These are phyloP conservation scores for Linum tenue DNA, from an alignment of 345 rosid genomes.

Conservation along the genomic window DNA sequence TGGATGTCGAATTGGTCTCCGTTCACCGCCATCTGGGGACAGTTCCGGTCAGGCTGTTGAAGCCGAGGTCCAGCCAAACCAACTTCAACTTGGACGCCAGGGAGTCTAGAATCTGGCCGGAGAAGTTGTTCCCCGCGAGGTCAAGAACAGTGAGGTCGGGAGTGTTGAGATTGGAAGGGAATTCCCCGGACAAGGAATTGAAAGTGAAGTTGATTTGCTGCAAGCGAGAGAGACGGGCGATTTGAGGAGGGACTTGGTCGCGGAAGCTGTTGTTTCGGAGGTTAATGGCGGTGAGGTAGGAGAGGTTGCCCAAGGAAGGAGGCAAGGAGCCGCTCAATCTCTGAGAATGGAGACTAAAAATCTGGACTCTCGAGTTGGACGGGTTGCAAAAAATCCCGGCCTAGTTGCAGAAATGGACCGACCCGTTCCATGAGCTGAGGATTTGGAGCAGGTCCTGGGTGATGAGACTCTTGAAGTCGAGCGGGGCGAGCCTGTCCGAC, in stretches of 20 bases:
- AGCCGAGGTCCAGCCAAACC: not conserved
- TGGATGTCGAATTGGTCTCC: no score
- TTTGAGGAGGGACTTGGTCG: constrained; percentile 14
- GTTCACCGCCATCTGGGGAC: constrained; percentile 24
- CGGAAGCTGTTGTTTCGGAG: constrained; percentile 11
- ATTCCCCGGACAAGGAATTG: not conserved
- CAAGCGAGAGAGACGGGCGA: not conserved
- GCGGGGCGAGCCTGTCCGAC: constrained; percentile 13
- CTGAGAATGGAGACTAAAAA: constrained; percentile 11
- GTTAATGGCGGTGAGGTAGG: constrained; percentile 11
- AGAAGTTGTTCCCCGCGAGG: not conserved
- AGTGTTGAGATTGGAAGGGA: constrained; percentile 2
- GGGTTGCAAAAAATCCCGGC: constrained; percentile 16
- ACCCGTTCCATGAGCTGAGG: constrained; percentile 21
- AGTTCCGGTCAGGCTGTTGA: constrained; percentile 15
- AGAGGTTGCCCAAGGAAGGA: constrained; percentile 19
- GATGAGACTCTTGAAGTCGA: constrained; percentile 21
- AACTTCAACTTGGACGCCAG: not conserved
- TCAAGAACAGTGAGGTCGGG: not conserved
- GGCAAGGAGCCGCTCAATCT: constrained; percentile 17
- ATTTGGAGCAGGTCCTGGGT: constrained; percentile 15
- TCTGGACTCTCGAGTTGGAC: constrained; percentile 6
- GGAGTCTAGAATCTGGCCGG: not conserved
- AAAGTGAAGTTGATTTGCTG: not conserved
- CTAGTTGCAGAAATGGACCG: constrained; percentile 22